A percentile compares a stretch with the other conserved stretches of the same genome.
phyloP scores from a whole-genome alignment of 208 protist species.

The Tritrichomonas foetus region DNA sequence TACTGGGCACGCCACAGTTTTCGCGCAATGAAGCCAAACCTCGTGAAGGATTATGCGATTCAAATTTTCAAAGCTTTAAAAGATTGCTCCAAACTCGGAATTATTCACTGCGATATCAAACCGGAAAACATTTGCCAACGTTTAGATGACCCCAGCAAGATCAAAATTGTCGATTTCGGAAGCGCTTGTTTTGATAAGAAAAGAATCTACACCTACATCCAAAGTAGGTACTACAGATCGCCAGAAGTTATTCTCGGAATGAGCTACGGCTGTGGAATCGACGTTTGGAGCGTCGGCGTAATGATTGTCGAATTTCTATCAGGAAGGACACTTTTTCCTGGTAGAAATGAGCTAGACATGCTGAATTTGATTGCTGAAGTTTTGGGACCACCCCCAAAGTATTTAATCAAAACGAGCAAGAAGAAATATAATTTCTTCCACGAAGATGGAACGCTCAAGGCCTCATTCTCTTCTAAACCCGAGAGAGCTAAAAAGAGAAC shows the following conservation, averaged over 20 bases:
- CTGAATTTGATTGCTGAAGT: constrained; percentile 38
- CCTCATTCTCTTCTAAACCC: too few relatives aligned
- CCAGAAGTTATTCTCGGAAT: constrained; percentile 71
- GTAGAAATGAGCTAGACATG: constrained; percentile 47
- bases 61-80: constrained; percentile 51
- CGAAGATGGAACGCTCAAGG: background rate
- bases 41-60: constrained; percentile 47
- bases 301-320: constrained; percentile 95
- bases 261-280: constrained; percentile 26
- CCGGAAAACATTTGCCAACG: background rate
- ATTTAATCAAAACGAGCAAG: background rate
- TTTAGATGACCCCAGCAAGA: too few relatives aligned
- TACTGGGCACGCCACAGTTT: constrained; percentile 45
- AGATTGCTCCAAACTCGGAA: constrained; percentile 27
- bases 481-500: too few relatives aligned
- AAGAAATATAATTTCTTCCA: constrained; percentile 23
- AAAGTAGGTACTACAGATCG: constrained; percentile 77
- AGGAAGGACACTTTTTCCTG: constrained; percentile 58
- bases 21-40: constrained; percentile 48
- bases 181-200: constrained; percentile 61
- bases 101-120: constrained; percentile 45
- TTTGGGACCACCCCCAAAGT: constrained; percentile 43
- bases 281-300: constrained; percentile 92
- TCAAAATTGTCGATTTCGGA: constrained; percentile 65
- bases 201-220: constrained; percentile 80